Conservation (phyloP, 768 basidiomycete species). For the Infundibulicybe gibba region DNA sequence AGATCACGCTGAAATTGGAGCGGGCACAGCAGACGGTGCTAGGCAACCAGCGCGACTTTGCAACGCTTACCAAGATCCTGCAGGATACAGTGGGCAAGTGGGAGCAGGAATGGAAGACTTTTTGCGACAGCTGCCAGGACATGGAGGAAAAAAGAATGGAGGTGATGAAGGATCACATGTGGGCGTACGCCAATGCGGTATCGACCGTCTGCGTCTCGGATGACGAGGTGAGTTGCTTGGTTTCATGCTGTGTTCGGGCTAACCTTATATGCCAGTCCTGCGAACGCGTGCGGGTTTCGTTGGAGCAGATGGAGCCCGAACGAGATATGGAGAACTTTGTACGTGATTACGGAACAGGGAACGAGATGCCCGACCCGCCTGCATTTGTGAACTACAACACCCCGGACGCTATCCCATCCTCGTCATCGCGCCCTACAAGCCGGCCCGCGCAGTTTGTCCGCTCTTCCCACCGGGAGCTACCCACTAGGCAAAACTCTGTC, state of each 20-base stretch:
- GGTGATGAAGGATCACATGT: slow-evolving; percentile 92
- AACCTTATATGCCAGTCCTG: slow-evolving; percentile 60
- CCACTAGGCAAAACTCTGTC: slow-evolving; percentile 22
- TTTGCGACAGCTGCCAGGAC: slow-evolving; percentile 95
- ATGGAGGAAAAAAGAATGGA: slow-evolving; percentile 93
- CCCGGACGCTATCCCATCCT: slow-evolving; percentile 60
- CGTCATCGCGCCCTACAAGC: slow-evolving; percentile 51
- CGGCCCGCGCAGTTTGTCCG: slow-evolving; percentile 54
- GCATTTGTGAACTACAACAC: slow-evolving; percentile 79
- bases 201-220: slow-evolving; percentile 94
- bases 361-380: slow-evolving; percentile 84
- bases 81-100: slow-evolving; percentile 80
- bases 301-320: slow-evolving; percentile 87
- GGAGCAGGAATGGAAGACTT: slow-evolving; percentile 92
- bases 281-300: slow-evolving; percentile 79
- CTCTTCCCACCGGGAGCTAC: slow-evolving; percentile 35
- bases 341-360: slow-evolving; percentile 83
- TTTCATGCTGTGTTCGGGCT: slow-evolving; percentile 1
- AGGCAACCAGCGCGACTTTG: slow-evolving; percentile 88
- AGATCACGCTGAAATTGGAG: slow-evolving; percentile 82
- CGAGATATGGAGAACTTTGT: slow-evolving; percentile 91
- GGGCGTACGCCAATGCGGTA: slow-evolving; percentile 95
- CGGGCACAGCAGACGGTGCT: slow-evolving; percentile 89
- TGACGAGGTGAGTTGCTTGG: slow-evolving; percentile 68
- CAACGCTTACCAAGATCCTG: slow-evolving; percentile 78